Base-by-base conservation (phyloP, 2,329 filamentous ascomycete species). In the Davidsoniella australis region DNA sequence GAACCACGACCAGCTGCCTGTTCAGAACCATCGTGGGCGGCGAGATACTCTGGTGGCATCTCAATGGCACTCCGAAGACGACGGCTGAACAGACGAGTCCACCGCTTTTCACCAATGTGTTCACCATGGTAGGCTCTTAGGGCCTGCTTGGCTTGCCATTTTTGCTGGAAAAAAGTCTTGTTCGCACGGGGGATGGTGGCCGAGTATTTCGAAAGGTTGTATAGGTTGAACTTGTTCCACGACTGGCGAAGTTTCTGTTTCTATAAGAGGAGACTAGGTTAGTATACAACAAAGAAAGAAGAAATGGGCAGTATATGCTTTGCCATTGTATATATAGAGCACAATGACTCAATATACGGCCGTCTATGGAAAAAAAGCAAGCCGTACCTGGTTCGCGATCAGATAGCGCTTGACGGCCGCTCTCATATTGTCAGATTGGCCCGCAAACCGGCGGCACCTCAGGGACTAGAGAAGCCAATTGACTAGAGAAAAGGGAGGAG, bases 191-290 rank as follows among this genome's bases (percentile, higher is more conserved):
- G 64, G 14, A 58, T 61, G 16, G 72, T 75, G 2, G 64, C 59
- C 41, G 59, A 65, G 33, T 75, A 60, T 56, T 75, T 73, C 46
- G 70, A 68, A 56, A 98, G 68, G 67, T 95, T 95, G 76, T 85
- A 98, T 55, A 98, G 73, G 62, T 94, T 94, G 72, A 86, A 87
- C 69, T 94, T 94, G 72, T 86, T 94, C 91, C 89, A 95, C 70
- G 87, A 86, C 71, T 91, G 85, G 59, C 89, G 82, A 64, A 94
- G 64, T 83, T 86, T 93, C 88, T 96, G 62, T 48, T 51, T 46
- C 53, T 23, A 44, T 36, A 23, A 42, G 47, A 47, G 12, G 26
- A 38, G 16, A n/a, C 24, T 16, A 48, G 5, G 14, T 18, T 41
- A 29, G 29, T n/a, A 18, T 20, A 41, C 14, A 42, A 6, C 38